These are phyloP conservation scores for Polyporus tsugae DNA, from an alignment of 1,284 basidiomycete species.

Conservation along the genomic window DNA sequence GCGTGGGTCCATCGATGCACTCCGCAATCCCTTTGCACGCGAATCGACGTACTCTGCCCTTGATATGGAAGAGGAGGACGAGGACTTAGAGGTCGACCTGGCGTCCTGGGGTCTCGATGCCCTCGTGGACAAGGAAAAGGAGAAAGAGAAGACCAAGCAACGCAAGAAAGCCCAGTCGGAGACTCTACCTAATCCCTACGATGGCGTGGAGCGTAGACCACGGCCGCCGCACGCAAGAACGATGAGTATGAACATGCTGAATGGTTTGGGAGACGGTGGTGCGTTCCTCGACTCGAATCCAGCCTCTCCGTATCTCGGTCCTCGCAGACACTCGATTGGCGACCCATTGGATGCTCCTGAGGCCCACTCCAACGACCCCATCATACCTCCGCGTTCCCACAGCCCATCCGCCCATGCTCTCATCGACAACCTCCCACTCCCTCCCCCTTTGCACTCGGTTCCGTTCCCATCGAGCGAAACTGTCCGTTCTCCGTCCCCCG, in stretches of 20 bases:
- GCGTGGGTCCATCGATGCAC: conserved; percentile 62
- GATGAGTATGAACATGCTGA: conserved; percentile 69
- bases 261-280: conserved; percentile 57
- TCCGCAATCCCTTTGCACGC: conserved; percentile 75
- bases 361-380: conserved; percentile 24
- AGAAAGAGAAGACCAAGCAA: conserved; percentile 35
- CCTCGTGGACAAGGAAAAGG: conserved; percentile 66
- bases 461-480: conserved; percentile 69
- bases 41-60: conserved; percentile 66
- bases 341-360: conserved; percentile 62
- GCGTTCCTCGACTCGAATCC: conserved; percentile 51
- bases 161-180: conserved; percentile 57
- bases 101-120: conserved; percentile 84
- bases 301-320: conserved; percentile 39
- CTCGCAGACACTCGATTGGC: conserved; percentile 56
- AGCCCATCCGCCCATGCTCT: conserved; percentile 57
- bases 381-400: conserved; percentile 51
- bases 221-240: conserved; percentile 54
- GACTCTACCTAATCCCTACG: conserved; percentile 58
- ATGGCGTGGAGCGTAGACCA: conserved; percentile 31
- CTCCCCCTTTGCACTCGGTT: conserved; percentile 57
- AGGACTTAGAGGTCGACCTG: conserved; percentile 77
- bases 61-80: conserved; percentile 52
- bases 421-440: conserved; percentile 52
- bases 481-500: conserved; percentile 60